Conservation (phyloP, 371 early-diverging fungal species). For the Syncephalastrum sp. region DNA sequence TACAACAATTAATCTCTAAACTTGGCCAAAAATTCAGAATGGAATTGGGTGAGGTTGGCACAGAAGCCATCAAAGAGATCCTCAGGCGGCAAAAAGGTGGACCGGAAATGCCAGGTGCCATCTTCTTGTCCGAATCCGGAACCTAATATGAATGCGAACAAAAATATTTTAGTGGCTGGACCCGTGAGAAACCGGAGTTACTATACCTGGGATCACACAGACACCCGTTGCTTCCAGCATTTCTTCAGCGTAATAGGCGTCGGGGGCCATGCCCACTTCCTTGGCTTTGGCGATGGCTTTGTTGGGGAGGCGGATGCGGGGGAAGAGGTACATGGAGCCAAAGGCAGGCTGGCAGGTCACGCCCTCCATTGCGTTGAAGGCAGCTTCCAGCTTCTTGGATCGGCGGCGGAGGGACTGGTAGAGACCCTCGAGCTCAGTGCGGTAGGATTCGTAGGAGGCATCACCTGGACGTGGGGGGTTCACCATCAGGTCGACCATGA, state of each 20-base stretch:
- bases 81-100: constrained; percentile 94
- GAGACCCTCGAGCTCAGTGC: constrained; percentile 70
- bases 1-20: constrained; percentile 1
- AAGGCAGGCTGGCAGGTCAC: constrained; percentile 85
- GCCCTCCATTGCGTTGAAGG: constrained; percentile 85
- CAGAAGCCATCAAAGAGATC: constrained; percentile 90
- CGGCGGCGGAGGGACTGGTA: constrained; percentile 84
- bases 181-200: constrained; percentile 6
- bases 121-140: constrained; percentile 91
- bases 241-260: constrained; percentile 75
- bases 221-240: constrained; percentile 89
- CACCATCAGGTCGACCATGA: constrained; percentile 92
- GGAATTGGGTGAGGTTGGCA: constrained; percentile 70
- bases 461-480: constrained; percentile 86
- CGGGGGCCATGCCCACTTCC: constrained; percentile 59
- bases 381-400: constrained; percentile 68
- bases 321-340: constrained; percentile 98
- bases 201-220: constrained; percentile 11
- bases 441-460: constrained; percentile 74
- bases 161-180: neutral
- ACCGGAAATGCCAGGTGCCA: constrained; percentile 93
- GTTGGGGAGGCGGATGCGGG: constrained; percentile 72
- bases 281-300: constrained; percentile 75
- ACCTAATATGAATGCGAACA: constrained; percentile 26
- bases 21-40: constrained; percentile 69